phyloP scores from a whole-genome alignment of 2,329 filamentous ascomycete species.

The Neurospora sp. region DNA sequence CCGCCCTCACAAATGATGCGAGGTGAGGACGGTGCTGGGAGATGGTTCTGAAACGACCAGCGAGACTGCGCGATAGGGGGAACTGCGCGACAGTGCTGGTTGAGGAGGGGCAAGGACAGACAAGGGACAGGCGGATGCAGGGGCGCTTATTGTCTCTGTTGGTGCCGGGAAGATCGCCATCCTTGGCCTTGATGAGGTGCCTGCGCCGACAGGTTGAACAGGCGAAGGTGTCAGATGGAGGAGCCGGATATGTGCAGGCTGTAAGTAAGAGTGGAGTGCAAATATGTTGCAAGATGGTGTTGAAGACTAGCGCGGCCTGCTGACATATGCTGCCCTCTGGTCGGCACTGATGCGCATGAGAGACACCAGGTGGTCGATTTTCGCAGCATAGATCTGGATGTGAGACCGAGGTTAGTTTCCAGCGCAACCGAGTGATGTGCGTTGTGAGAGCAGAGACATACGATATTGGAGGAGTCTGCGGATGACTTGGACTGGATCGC shows the following conservation, averaged over 20 bases:
- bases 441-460: background rate
- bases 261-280: too few species aligned
- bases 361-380: background rate
- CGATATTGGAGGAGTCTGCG: background rate
- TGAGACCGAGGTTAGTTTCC: background rate
- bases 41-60: background rate
- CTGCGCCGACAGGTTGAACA: too few species aligned
- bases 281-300: too few species aligned
- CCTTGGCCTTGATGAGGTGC: background rate
- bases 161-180: background rate
- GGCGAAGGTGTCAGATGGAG: too few species aligned
- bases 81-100: background rate
- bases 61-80: background rate
- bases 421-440: background rate
- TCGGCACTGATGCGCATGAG: background rate
- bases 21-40: background rate
- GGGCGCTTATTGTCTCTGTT: background rate
- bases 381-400: background rate
- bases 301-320: too few species aligned
- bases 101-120: background rate
- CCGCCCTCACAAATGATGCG: background rate
- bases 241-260: too few species aligned
- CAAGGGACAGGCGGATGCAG: background rate
- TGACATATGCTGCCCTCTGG: too few species aligned
- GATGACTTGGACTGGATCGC: background rate